Evolutionary conservation across 768 basidiomycete genomes (phyloP), one percentile per base, ranked within the genome.

Genomic region (Lactifluus pinguis): DNA sequence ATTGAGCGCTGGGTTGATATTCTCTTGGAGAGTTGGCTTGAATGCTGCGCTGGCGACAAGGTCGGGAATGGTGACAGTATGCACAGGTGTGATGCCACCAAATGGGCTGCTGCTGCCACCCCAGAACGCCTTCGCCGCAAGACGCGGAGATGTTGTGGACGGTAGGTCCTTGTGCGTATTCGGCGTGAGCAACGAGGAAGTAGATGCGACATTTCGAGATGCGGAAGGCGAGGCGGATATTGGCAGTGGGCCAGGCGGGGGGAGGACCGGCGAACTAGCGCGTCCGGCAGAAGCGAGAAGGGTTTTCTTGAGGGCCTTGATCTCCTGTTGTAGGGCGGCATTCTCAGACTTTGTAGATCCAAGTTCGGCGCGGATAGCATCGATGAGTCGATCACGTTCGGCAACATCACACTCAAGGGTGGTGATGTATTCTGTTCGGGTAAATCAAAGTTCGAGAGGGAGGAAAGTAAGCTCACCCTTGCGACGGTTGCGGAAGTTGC

Each of bases 331-430:
- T 32, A 97, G 77, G 4, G 91, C 93, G 17, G 80, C 72, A 70
- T 95, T 95, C 76, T 98, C 94, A 2, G 81, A 83, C 70, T 82
- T 82, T 25, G 84, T 85, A 1, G 82, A 81, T 41, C 89, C 89
- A 19, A 97, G 82, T 70, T 98, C 92, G 14, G 83, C 76, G 53
- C 89, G 84, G 72, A 95, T 91, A 36, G 87, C 87, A 64, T 90
- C 88, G 65, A 99, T 87, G 62, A 98, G 82, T 19, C 83, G 79
- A 76, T 99, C 95, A 30, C 95, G 84, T 70, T 95, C 92, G 14
- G 89, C 87, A 68, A 98, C 91, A 71, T 95, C 92, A 57, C 84
- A 85, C 71, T 99, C 97, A 55, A 99, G 85, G 0, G 92, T 93
- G 9, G 87, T 81, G 63, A 98, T 97, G 72, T 99, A 98, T 72